Percentiles rank a stretch among this genome's conserved stretches.
phyloP scores from a whole-genome alignment of 768 basidiomycete genomes.

The Russula abietina region DNA sequence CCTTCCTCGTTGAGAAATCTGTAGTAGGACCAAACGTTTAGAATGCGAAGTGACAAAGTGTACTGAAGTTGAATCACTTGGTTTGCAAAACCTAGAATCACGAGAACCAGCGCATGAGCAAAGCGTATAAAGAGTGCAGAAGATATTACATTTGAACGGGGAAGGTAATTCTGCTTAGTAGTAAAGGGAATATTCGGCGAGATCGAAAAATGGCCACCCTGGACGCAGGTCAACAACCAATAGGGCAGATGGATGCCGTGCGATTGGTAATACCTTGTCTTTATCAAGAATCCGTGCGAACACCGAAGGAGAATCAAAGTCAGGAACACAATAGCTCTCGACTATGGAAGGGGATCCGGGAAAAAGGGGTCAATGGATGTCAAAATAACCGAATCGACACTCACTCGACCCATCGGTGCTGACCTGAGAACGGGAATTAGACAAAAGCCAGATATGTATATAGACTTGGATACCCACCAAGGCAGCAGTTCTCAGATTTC shows the following conservation, averaged over 20 bases:
- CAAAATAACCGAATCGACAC: background rate
- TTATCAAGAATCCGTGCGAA: conserved; percentile 89
- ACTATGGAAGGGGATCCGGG: conserved; percentile 39
- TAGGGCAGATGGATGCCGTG: background rate
- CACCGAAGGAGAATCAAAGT: conserved; percentile 91
- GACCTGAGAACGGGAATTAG: conserved; percentile 35
- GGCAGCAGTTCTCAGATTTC: conserved; percentile 79
- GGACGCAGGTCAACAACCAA: conserved; percentile 15
- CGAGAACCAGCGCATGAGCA: background rate
- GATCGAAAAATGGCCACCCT: conserved; percentile 91
- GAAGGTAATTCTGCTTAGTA: conserved; percentile 78
- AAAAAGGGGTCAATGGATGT: background rate
- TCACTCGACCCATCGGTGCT: conserved; percentile 78
- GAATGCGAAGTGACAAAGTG: background rate
- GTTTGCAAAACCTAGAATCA: conserved; percentile 67
- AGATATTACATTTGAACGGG: conserved; percentile 62
- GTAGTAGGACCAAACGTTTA: background rate
- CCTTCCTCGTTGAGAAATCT: conserved; percentile 83
- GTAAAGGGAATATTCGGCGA: conserved; percentile 62
- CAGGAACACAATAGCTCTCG: conserved; percentile 87
- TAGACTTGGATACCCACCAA: conserved; percentile 42
- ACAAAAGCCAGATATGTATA: background rate
- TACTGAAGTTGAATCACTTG: conserved; percentile 40
- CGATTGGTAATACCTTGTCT: conserved; percentile 43
- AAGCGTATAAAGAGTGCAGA: background rate